Conservation (phyloP, 2,329 filamentous ascomycete genomes). For the Pseudocercospora musae region DNA sequence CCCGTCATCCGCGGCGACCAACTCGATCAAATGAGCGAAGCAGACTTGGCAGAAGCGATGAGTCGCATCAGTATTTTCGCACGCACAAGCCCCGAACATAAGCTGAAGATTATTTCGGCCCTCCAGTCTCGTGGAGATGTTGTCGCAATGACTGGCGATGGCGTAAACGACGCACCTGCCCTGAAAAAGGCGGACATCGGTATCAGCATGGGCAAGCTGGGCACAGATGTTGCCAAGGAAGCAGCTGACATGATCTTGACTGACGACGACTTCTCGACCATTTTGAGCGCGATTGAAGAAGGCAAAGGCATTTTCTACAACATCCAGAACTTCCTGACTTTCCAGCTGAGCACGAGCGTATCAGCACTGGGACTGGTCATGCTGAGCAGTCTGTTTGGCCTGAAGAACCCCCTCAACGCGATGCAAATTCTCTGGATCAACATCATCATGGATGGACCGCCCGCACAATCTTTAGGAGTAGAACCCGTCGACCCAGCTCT, state of each 20-base stretch:
- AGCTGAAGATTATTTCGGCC: conserved; percentile 92
- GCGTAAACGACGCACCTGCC: conserved; percentile 95
- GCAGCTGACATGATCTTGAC: conserved; percentile 91
- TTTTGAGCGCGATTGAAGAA: conserved; percentile 93
- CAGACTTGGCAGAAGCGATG: conserved; percentile 80
- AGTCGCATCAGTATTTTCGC: conserved; percentile 91
- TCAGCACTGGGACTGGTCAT: conserved; percentile 89
- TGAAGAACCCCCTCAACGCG: conserved; percentile 92
- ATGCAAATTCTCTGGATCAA: conserved; percentile 99
- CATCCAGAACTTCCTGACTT: conserved; percentile 98
- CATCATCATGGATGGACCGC: conserved; percentile 98
- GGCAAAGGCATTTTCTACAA: conserved; percentile 99
- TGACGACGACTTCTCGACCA: conserved; percentile 86
- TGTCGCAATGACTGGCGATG: conserved; percentile 97
- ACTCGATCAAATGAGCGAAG: conserved; percentile 85
- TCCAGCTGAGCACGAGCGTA: conserved; percentile 95
- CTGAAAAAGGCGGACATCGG: conserved; percentile 97
- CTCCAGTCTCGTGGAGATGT: conserved; percentile 92
- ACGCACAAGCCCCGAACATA: conserved; percentile 93
- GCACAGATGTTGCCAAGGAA: conserved; percentile 96
- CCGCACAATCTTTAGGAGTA: conserved; percentile 93
- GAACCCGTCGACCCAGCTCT: conserved; percentile 92
- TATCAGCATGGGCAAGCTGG: conserved; percentile 91
- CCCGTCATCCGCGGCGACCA: conserved; percentile 84
- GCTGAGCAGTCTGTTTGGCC: conserved; percentile 85